Base-by-base conservation (phyloP, 2,329 filamentous ascomycete species). In the Lachnellula subtilissima region DNA sequence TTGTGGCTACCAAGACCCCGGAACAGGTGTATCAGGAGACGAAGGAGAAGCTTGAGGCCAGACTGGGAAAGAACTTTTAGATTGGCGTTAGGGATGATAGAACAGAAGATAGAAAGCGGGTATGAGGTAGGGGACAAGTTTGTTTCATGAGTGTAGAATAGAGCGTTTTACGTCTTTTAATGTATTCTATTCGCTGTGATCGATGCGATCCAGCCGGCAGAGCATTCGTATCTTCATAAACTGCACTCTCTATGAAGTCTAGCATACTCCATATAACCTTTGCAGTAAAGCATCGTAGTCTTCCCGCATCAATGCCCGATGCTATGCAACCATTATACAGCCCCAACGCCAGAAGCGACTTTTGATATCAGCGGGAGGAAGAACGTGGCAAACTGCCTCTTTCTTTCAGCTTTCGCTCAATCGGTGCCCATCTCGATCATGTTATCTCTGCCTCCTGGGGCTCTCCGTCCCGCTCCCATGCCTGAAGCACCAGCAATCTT, bases 1-100 rank as follows among this genome's bases (percentile, higher is more conserved):
- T 97, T 46, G 79, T 86, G 65, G 90, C 92, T 32, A 87, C 85
- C 25, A 80, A 83, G 45, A 67, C 74, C 7, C 86, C 89, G 2
- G 85, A 89, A 28, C 79, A 70, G 67, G 84, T 87, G 49, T 84
- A 81, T 67, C 69, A 70, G 62, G 76, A 74, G 52, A 86, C 83
- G 1, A 72, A 76, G 68, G 73, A 73, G 67, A 74, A 75, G 66
- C 72, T 87, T 48, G 71, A 69, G 48, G 72, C 76, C 66, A 75
- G 74, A 56, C 70, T 86, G 47, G 79, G 80, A 39, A 68, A 74
- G 55, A 66, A 70, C 28, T 72, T 79, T 50, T 77, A 69, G 63
- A 59, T 43, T 40, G 40, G 40, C 57, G 39, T 58, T 47, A 19
- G 25, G 48, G 37, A 35, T 53, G 19, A 32, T 22, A 35, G 43